Percentiles rank a stretch among this genome's conserved stretches.
Conservation (phyloP, 768 basidiomycete genomes). For the Suillus bovinus region DNA sequence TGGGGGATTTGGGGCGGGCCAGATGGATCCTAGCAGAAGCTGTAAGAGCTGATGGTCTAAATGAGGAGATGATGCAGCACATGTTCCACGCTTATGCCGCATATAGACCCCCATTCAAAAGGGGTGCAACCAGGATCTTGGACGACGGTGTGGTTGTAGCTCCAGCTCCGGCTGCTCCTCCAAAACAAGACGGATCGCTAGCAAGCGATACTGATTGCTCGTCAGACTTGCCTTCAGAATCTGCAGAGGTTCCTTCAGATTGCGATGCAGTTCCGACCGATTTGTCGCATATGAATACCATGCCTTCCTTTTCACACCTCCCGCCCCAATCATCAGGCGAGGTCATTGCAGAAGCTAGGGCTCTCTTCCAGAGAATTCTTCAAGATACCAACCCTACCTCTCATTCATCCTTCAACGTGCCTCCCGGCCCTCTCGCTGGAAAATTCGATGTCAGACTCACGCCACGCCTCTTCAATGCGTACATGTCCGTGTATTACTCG, state of each 20-base stretch:
- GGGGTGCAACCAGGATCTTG: conserved; percentile 47
- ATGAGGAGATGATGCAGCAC: conserved; percentile 77
- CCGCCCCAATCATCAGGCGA: conserved; percentile 76
- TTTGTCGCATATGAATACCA: conserved; percentile 5
- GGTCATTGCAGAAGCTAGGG: conserved; percentile 64
- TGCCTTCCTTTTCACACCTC: conserved; percentile 43
- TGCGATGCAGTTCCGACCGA: not conserved
- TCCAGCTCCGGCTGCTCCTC: too few species aligned
- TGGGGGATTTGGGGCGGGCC: conserved; percentile 79
- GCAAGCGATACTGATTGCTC: conserved; percentile 11
- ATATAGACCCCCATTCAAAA: conserved; percentile 70
- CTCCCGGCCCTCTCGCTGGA: conserved; percentile 19
- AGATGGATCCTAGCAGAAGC: conserved; percentile 93
- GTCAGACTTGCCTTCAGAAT: conserved; percentile 7
- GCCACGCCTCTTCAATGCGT: conserved; percentile 72
- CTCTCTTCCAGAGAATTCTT: conserved; percentile 65
- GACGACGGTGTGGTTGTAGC: conserved; percentile 19
- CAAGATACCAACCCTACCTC: conserved; percentile 34
- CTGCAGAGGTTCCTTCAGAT: too few species aligned
- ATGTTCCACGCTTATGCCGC: conserved; percentile 87
- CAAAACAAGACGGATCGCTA: not conserved
- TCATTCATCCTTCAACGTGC: conserved; percentile 5
- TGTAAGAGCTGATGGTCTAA: conserved; percentile 35
- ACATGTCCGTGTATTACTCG: conserved; percentile 72
- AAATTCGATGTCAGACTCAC: conserved; percentile 65